These are phyloP conservation scores for Avicennia marina DNA, from an alignment of 257 asterid species.

Conservation along the genomic window DNA sequence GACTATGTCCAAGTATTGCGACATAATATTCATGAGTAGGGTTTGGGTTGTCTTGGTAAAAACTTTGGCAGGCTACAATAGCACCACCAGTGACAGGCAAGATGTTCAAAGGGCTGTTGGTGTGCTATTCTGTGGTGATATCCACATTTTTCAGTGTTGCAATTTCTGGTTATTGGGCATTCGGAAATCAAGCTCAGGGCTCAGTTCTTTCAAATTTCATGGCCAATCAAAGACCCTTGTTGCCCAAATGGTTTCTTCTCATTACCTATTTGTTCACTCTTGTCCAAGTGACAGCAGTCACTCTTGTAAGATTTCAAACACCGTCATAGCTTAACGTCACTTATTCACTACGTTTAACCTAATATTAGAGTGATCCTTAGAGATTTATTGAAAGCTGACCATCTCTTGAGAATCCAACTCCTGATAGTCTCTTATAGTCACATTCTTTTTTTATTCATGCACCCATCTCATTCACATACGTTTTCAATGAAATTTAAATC, in stretches of 20 bases:
- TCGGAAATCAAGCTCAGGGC: constrained; percentile 50
- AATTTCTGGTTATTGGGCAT: constrained; percentile 76
- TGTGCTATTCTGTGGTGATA: constrained; percentile 52
- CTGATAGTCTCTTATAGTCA: too few species aligned
- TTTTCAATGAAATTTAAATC: too few species aligned
- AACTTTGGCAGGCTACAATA: constrained; percentile 49
- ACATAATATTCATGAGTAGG: too few species aligned
- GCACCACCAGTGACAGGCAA: constrained; percentile 70
- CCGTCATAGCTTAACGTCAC: too few species aligned
- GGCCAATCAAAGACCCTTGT: constrained; percentile 32
- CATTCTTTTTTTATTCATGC: too few species aligned
- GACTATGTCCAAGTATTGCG: too few species aligned
- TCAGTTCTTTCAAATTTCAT: constrained; percentile 57
- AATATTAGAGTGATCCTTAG: too few species aligned
- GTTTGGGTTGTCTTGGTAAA: too few species aligned
- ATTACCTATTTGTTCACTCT: constrained; percentile 46
- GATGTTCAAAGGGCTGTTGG: constrained; percentile 65
- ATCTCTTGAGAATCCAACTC: too few species aligned
- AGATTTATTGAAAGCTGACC: too few species aligned
- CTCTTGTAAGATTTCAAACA: constrained; percentile 27
- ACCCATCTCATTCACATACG: too few species aligned
- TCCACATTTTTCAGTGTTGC: constrained; percentile 60
- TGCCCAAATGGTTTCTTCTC: constrained; percentile 59
- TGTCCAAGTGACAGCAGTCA: constrained; percentile 44
- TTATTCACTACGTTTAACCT: too few species aligned